These are phyloP conservation scores for Paramyrothecium sp. DNA, from an alignment of 2,329 filamentous ascomycete genomes.

Conservation along the genomic window DNA sequence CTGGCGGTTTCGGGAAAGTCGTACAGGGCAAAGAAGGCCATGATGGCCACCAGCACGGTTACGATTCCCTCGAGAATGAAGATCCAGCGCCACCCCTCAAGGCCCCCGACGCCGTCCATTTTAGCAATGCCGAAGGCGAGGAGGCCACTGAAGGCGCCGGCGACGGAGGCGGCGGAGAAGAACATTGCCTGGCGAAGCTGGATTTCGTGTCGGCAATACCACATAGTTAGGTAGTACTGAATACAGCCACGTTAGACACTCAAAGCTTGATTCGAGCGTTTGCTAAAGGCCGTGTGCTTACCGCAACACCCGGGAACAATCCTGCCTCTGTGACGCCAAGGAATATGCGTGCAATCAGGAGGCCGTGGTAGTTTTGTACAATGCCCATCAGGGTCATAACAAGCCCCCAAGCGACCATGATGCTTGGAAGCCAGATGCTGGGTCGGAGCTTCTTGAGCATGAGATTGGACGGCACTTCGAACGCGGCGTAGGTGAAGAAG, in stretches of 20 bases:
- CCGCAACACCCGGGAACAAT: conserved; percentile 62
- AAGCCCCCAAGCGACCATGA: conserved; percentile 64
- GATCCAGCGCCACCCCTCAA: conserved; percentile 63
- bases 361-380: conserved; percentile 45
- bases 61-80: conserved; percentile 69
- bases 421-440: conserved; percentile 70
- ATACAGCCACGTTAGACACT: background rate
- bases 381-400: conserved; percentile 53
- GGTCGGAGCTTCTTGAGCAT: conserved; percentile 73
- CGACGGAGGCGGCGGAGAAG: conserved; percentile 78
- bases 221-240: conserved; percentile 54
- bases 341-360: conserved; percentile 51
- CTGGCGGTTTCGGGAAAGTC: conserved; percentile 79
- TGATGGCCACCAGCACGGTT: conserved; percentile 65
- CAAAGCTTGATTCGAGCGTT: background rate
- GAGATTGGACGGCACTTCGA: conserved; percentile 76
- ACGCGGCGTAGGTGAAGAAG: conserved; percentile 75
- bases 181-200: conserved; percentile 66
- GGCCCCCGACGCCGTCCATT: conserved; percentile 64
- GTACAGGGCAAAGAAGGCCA: conserved; percentile 69
- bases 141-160: conserved; percentile 74
- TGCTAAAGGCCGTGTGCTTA: conserved; percentile 13
- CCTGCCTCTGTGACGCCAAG: conserved; percentile 68
- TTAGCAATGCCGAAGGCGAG: conserved; percentile 68
- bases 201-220: conserved; percentile 58